Conservation (phyloP, 192 early-diverging fungal species). For the Geosiphon pyriformis region DNA sequence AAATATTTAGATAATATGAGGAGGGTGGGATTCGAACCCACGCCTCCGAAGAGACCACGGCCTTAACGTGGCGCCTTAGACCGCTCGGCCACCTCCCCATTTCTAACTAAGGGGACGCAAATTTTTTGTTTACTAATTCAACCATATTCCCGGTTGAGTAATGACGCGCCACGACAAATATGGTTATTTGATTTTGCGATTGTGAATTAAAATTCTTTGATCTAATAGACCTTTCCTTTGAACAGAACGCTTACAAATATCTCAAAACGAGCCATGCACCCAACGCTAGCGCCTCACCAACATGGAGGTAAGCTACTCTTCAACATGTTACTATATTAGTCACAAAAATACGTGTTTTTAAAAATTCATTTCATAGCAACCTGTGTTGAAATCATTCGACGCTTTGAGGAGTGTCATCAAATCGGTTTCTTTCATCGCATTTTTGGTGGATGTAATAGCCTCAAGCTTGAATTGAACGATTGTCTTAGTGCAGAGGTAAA, state of each 20-base stretch:
- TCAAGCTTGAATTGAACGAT: conserved; percentile 45
- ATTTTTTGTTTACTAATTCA: too few relatives aligned
- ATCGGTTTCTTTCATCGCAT: conserved; percentile 44
- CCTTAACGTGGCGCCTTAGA: conserved; percentile 39
- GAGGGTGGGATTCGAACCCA: conserved; percentile 39
- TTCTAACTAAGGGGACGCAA: not conserved
- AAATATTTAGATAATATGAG: conserved; percentile 19
- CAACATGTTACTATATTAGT: not conserved
- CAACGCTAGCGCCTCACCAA: conserved; percentile 33
- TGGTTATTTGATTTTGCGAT: too few relatives aligned
- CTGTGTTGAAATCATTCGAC: conserved; percentile 47
- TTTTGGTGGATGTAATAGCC: conserved; percentile 46
- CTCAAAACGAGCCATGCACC: conserved; percentile 29
- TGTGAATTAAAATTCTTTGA: too few relatives aligned
- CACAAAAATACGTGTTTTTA: not conserved
- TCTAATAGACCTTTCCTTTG: too few relatives aligned
- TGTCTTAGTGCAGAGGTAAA: conserved; percentile 51
- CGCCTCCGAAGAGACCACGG: conserved; percentile 36
- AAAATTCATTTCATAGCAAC: conserved; percentile 12
- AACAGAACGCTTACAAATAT: too few relatives aligned
- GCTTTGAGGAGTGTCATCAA: conserved; percentile 49
- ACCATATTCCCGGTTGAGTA: too few relatives aligned
- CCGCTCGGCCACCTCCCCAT: conserved; percentile 34
- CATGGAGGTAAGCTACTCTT: conserved; percentile 25
- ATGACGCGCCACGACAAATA: too few relatives aligned